phyloP scores from a whole-genome alignment of 495 filamentous ascomycete species.

The Trichoderma virens region DNA sequence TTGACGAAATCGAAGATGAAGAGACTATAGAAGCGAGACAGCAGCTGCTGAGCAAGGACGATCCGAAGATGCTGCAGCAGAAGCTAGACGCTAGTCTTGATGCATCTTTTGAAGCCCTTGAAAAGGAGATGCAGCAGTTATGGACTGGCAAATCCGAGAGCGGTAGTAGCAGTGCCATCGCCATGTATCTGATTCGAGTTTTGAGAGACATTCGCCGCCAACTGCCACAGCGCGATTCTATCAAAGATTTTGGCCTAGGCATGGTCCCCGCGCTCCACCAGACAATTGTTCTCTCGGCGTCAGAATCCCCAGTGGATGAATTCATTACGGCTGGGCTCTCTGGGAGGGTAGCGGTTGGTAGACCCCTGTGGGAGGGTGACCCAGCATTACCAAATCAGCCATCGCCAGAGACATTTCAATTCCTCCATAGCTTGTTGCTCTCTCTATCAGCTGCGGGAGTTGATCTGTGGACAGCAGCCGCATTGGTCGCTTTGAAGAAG shows the following conservation, averaged over 20 bases:
- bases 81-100: slow-evolving; percentile 50
- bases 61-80: slow-evolving; percentile 57
- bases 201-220: slow-evolving; percentile 66
- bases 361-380: slow-evolving; percentile 68
- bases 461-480: slow-evolving; percentile 78
- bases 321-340: slow-evolving; percentile 29
- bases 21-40: slow-evolving; percentile 60
- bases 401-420: slow-evolving; percentile 66
- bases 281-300: slow-evolving; percentile 36
- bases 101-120: slow-evolving; percentile 51
- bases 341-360: slow-evolving; percentile 37
- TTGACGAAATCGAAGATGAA: slow-evolving; percentile 69
- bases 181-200: slow-evolving; percentile 65
- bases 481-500: slow-evolving; percentile 55
- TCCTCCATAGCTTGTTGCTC: slow-evolving; percentile 55
- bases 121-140: slow-evolving; percentile 42
- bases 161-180: slow-evolving; percentile 43
- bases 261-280: slow-evolving; percentile 53
- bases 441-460: slow-evolving; percentile 62
- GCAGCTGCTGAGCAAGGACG: slow-evolving; percentile 59
- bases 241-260: slow-evolving; percentile 38
- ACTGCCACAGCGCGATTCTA: slow-evolving; percentile 43
- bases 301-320: slow-evolving; percentile 29
- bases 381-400: slow-evolving; percentile 76
- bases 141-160: slow-evolving; percentile 38